Conservation (phyloP, 805 yeast species). For the Pichia nanzhaoensis region DNA sequence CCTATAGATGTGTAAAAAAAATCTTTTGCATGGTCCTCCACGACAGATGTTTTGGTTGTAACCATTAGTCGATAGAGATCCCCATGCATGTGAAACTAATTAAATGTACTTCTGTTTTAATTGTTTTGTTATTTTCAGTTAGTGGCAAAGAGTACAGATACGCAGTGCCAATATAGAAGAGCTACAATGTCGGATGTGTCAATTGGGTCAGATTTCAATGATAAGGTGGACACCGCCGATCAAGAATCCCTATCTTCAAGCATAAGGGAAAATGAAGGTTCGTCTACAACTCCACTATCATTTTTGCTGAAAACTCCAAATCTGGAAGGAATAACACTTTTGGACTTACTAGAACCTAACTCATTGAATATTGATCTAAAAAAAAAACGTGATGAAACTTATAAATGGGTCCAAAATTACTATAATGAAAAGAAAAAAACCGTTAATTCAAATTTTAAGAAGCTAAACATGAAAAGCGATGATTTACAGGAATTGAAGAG, state of each 20-base stretch:
- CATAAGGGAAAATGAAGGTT: not conserved
- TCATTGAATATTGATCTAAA: slow-evolving; percentile 20
- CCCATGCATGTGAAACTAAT: too few species aligned
- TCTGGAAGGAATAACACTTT: slow-evolving; percentile 25
- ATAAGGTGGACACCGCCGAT: too few species aligned
- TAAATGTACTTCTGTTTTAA: too few species aligned
- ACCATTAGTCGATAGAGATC: too few species aligned
- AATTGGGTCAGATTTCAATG: too few species aligned
- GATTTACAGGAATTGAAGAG: slow-evolving; percentile 24
- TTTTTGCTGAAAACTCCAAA: slow-evolving; percentile 13
- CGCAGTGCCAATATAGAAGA: too few species aligned
- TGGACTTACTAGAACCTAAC: slow-evolving; percentile 29
- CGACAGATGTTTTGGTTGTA: too few species aligned
- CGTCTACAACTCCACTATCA: slow-evolving; percentile 3
- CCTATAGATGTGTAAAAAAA: too few species aligned
- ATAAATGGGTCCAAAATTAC: slow-evolving; percentile 25
- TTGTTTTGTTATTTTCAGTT: too few species aligned
- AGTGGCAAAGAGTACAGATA: too few species aligned
- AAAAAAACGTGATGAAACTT: slow-evolving; percentile 21
- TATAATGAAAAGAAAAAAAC: slow-evolving; percentile 23
- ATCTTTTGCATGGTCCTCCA: too few species aligned
- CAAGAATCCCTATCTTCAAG: not conserved
- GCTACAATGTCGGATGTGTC: too few species aligned
- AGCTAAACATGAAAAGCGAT: slow-evolving; percentile 22
- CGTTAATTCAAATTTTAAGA: slow-evolving; percentile 12